Base-by-base conservation (phyloP, 345 rosid genomes). In the Murraya paniculata region DNA sequence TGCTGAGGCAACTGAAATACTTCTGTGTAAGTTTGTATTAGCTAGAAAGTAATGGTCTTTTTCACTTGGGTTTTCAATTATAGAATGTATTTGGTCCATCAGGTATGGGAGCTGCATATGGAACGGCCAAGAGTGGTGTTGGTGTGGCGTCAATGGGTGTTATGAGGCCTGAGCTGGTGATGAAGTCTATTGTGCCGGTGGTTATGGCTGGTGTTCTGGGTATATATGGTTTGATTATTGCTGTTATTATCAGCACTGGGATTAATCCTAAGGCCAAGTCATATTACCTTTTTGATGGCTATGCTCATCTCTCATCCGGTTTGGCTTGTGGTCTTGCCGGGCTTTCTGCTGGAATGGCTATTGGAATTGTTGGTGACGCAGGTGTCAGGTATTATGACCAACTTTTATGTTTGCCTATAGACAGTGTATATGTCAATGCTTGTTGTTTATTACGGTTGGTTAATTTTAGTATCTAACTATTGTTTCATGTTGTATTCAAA, bases 151-250 rank as follows among this genome's bases (percentile, higher is more conserved):
- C 96, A 0, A 92, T 94, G 98, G 98, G 98, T 41, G 98, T 92
- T 77, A 94, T 94, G 98, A 91, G 97, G 79, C 98, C 98, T 0
- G 98, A 94, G 88, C 79, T 92, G 86, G 98, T 94, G 56, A 94
- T 92, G 98, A 94, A 94, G 82, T 94, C 98, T 25, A 94, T 94
- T 68, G 98, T 92, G 30, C 98, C 97, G 25, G 97, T 94, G 87
- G 98, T 94, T 84, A 94, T 94, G 98, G 98, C 98, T 86, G 97
- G 98, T 82, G 97, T 94, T 35, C 85, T 94, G 94, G 98, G 98
- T 85, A 94, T 94, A 55, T 94, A 92, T 19, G 98, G 98, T 45
- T 85, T 94, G 90, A 94, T 94, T 82, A 94, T 92, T 81, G 98
- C 96, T 50, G 97, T 92, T 65, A 94, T 94, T 85, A 92, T 94